Evolutionary conservation across 176 grass and related monocot species (phyloP), one percentile per base, ranked within the genome.

Genomic region (Hsuehochloa calcarea): DNA sequence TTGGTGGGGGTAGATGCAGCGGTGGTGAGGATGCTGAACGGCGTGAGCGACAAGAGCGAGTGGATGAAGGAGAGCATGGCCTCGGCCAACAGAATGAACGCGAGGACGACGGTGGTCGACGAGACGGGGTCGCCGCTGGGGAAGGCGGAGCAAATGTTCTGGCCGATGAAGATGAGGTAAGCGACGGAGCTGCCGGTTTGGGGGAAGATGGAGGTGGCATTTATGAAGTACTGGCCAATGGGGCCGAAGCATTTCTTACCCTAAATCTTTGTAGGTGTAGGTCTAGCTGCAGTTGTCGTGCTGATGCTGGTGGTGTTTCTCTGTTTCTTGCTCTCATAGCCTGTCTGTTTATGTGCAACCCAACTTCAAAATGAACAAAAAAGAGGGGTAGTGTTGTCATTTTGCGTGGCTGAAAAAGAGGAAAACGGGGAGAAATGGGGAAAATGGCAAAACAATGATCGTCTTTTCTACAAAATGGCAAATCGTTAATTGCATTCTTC

Each of bases 161-260:
- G 95, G 56, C 92, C 89, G 47, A 97, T 97, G 82, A 97, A 97
- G 45, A 97, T 85, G 16, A 97, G 85, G 88, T 97, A 95, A 2
- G 92, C 92, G 20, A 95, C 82, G 3, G 90, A 86, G 74, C 92
- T 89, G 8, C 92, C 31, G 31, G 31, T 34, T 2, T 34, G 90
- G 90, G 54, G 70, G 26, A 93, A 81, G 70, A 95, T 73, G 88
- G 93, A 84, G 81, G 90, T 90, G 45, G 89, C 82, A 70, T 97
- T 87, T 2, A 90, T 97, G 38, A 97, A 52, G 83, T 68, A 82
- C 22, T 60, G 77, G 5, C 92, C 95, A 8, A 65, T 19, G 2
- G n/a, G 22, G 14, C 92, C 90, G 51, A 91, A 93, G 84, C 90
- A 91, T 47, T 86, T 88, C 73, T 81, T 86, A 51, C 89, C 95